These are phyloP conservation scores for Starmerella bombicola DNA, from an alignment of 805 yeast species.

Conservation along the genomic window DNA sequence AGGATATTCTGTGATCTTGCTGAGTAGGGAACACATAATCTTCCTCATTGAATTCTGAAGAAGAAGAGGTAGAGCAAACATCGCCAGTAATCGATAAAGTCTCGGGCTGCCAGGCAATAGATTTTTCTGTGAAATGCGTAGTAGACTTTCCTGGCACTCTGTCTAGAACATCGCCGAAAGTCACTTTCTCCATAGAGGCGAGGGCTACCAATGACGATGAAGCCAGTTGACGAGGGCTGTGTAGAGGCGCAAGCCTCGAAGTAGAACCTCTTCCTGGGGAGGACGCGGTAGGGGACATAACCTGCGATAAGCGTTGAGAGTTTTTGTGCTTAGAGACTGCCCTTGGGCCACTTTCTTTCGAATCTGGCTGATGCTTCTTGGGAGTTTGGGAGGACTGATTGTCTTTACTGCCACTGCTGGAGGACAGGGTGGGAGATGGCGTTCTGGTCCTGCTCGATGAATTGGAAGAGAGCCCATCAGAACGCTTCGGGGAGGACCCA, in stretches of 20 bases:
- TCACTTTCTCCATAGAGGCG: background rate
- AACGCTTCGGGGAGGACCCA: no score
- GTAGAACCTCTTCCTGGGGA: background rate
- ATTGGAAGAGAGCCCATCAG: no score
- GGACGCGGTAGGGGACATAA: no score
- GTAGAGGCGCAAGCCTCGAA: conserved; percentile 5
- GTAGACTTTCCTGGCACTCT: background rate
- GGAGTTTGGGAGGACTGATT: no score
- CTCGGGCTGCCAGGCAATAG: conserved; percentile 2
- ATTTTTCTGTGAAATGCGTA: background rate
- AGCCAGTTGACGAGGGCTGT: conserved; percentile 12
- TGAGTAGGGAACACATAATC: background rate
- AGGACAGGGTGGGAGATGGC: no score
- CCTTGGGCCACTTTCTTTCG: no score
- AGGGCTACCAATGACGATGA: conserved; percentile 5
- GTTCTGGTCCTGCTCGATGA: no score
- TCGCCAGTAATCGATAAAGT: background rate
- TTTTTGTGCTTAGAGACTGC: no score
- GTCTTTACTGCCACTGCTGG: no score
- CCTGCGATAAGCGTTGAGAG: no score
- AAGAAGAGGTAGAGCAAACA: background rate
- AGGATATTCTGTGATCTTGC: background rate
- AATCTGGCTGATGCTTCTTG: no score
- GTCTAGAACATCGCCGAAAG: background rate
- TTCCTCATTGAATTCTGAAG: background rate